A percentile compares a stretch with the other conserved stretches of the same genome.
These are phyloP conservation scores for Globisporangium apiculatum DNA, from an alignment of 352 stramenopile genomes.

Conservation along the genomic window DNA sequence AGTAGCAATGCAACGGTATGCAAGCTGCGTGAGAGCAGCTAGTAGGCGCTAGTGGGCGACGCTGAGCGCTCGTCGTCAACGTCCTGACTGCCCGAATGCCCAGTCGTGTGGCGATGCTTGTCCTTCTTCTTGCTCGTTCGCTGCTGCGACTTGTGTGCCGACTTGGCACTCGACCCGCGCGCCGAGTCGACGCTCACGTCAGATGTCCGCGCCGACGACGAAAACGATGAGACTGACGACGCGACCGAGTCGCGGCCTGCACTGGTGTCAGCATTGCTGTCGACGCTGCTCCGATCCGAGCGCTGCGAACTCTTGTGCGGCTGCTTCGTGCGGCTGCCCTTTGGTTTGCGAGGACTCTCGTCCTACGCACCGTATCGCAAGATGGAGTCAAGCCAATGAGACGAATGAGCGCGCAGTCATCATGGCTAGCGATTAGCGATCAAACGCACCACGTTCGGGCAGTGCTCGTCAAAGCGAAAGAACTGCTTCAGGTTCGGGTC, in stretches of 20 bases:
- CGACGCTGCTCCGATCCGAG: conserved; percentile 1
- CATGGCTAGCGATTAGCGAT: not conserved
- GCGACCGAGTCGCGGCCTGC: conserved; percentile 11
- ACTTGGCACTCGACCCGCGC: not conserved
- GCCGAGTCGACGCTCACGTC: no score
- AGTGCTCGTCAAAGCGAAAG: conserved; percentile 59
- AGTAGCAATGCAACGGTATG: not conserved
- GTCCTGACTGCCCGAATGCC: not conserved
- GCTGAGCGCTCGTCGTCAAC: not conserved
- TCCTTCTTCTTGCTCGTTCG: conserved; percentile 16
- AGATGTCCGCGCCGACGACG: not conserved
- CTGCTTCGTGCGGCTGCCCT: conserved; percentile 15
- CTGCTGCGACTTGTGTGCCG: conserved; percentile 9
- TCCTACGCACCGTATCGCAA: conserved; percentile 9
- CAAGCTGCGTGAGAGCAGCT: not conserved
- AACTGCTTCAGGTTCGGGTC: conserved; percentile 46
- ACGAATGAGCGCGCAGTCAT: not conserved
- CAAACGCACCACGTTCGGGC: conserved; percentile 40
- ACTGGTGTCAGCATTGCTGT: conserved; percentile 1
- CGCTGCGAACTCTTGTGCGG: conserved; percentile 4
- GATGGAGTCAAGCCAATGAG: not conserved
- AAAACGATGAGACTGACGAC: not conserved
- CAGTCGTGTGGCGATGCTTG: conserved; percentile 7
- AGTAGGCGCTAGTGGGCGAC: conserved; percentile 7
- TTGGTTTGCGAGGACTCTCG: conserved; percentile 21